Conservation (phyloP, 2,329 filamentous ascomycete species). For the Trichocomaceae sp. region DNA sequence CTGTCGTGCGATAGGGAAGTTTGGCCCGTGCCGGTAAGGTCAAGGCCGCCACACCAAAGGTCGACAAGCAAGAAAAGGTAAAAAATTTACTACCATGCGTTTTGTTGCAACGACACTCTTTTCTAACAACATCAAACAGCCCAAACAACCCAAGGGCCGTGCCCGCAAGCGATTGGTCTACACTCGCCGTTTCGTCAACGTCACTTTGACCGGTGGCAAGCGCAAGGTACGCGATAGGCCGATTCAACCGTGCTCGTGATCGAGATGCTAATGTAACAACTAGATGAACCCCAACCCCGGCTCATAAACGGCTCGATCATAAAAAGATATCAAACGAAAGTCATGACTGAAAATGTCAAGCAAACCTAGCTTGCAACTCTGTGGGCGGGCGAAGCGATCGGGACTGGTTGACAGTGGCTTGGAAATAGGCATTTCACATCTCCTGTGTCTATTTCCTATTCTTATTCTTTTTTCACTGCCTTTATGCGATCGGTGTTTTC, state of each 20-base stretch:
- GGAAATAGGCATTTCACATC: conserved; percentile 5
- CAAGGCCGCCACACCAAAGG: conserved; percentile 84
- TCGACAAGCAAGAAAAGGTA: conserved; percentile 16
- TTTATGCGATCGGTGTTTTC: conserved; percentile 7
- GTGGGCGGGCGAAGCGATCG: background rate
- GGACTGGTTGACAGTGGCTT: conserved; percentile 2
- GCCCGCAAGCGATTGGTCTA: conserved; percentile 90
- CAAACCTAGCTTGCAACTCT: background rate
- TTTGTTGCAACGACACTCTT: too few relatives aligned
- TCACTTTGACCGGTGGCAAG: conserved; percentile 89
- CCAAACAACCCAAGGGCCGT: conserved; percentile 87
- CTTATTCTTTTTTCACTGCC: conserved; percentile 1
- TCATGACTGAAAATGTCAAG: background rate
- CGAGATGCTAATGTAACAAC: background rate
- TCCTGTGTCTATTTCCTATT: conserved; percentile 8
- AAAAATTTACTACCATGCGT: background rate
- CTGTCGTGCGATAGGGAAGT: conserved; percentile 41
- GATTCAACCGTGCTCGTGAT: background rate
- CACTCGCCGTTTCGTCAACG: conserved; percentile 91
- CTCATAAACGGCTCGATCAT: conserved; percentile 10
- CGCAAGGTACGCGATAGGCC: conserved; percentile 64
- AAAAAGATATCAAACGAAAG: conserved; percentile 1
- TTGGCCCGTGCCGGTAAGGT: conserved; percentile 83
- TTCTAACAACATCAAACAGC: conserved; percentile 78
- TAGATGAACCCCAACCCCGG: conserved; percentile 15